Percentiles rank a stretch among this genome's conserved stretches.
Evolutionary conservation across 495 filamentous ascomycete genomes (phyloP).

Genomic region (Ramalina intermedia): DNA sequence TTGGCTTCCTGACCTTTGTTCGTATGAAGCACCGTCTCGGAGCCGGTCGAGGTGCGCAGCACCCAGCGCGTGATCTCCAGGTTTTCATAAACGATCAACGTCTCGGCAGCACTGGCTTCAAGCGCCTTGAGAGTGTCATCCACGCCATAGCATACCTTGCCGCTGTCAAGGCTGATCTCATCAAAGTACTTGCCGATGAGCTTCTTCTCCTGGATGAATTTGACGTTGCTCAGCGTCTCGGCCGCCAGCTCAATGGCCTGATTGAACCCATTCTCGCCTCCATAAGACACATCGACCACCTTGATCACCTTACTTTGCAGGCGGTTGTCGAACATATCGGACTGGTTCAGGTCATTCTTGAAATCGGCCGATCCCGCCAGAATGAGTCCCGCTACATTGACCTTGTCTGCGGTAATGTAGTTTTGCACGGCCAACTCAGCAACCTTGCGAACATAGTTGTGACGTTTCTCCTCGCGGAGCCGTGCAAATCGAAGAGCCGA

Average conservation of each 20-base stretch:
- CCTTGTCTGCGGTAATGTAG: conserved; percentile 94
- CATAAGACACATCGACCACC: conserved; percentile 95
- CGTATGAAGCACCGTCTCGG: conserved; percentile 65
- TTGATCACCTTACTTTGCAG: conserved; percentile 94
- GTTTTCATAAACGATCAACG: conserved; percentile 94
- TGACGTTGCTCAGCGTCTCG: conserved; percentile 97
- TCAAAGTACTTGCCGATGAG: conserved; percentile 97
- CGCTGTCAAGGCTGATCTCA: conserved; percentile 93
- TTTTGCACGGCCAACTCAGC: conserved; percentile 96
- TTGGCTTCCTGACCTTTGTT: conserved; percentile 72
- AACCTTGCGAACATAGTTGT: conserved; percentile 99
- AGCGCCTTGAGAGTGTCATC: conserved; percentile 97
- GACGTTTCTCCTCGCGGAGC: conserved; percentile 98
- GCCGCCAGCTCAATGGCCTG: conserved; percentile 91
- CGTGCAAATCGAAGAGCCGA: conserved; percentile 97
- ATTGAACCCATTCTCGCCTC: conserved; percentile 98
- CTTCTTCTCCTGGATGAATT: conserved; percentile 99
- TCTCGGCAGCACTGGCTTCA: conserved; percentile 89
- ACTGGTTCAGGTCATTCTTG: conserved; percentile 97
- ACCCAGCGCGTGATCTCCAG: conserved; percentile 84
- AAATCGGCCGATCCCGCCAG: conserved; percentile 96
- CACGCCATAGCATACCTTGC: conserved; percentile 91
- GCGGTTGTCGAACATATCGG: conserved; percentile 89
- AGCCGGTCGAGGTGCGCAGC: conserved; percentile 60
- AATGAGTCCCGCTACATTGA: conserved; percentile 89